Evolutionary conservation across 2,329 filamentous ascomycete genomes (phyloP).

Genomic region (Periconia macrospinosa): DNA sequence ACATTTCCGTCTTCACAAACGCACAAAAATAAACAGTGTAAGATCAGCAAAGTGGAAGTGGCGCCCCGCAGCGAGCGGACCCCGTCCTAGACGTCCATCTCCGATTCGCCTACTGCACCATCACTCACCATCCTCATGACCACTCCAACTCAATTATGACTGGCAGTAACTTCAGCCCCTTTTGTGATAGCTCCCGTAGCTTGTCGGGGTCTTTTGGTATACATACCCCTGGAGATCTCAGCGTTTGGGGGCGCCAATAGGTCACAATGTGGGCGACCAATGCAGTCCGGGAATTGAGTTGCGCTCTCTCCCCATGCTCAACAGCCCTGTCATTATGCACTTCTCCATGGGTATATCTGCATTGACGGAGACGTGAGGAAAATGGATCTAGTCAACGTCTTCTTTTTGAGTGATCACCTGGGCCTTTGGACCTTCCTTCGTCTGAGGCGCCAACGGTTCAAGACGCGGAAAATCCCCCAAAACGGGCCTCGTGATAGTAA

Average conservation of each 20-base stretch:
- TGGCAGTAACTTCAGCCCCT: not conserved
- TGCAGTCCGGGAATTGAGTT: not conserved
- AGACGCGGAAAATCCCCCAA: conserved; percentile 1
- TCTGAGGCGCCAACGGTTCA: conserved; percentile 15
- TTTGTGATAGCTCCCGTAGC: not conserved
- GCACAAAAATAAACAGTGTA: not conserved
- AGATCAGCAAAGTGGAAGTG: not conserved
- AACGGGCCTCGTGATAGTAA: not conserved
- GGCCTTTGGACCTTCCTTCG: conserved; percentile 1
- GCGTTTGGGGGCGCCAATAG: not conserved
- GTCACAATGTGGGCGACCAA: not conserved
- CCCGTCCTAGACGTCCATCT: not conserved
- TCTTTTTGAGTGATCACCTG: conserved; percentile 15
- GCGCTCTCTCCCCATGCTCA: conserved; percentile 3
- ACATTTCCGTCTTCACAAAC: not conserved
- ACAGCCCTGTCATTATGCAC: conserved; percentile 1
- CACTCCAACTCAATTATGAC: not conserved
- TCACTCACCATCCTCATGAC: conserved; percentile 4
- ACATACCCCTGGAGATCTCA: not conserved
- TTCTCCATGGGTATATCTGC: conserved; percentile 20
- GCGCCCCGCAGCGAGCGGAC: not conserved
- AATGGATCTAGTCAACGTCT: conserved; percentile 1
- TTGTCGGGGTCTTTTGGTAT: not conserved
- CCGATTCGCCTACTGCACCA: not conserved
- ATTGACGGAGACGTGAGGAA: conserved; percentile 16